A percentile compares a stretch with the other conserved stretches of the same genome.
Conservation (phyloP, 208 protist species). For the Crithidia expoeki region DNA sequence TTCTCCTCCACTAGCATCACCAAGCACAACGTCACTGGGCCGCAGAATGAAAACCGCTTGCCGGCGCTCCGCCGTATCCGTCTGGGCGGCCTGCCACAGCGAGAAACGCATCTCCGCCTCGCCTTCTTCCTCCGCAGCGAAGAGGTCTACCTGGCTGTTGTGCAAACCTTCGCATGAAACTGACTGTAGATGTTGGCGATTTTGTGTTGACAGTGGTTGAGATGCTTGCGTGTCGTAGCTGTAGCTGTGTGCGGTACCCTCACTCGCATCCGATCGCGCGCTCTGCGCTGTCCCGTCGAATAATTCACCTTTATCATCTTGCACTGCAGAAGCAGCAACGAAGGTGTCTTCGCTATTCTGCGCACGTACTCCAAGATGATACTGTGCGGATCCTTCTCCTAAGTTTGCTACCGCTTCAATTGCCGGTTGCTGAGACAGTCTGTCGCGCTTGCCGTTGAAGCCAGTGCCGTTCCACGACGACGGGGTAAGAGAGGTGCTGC, state of each 20-base stretch:
- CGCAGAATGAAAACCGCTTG: slow-evolving; percentile 43
- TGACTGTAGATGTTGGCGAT: too few relatives aligned
- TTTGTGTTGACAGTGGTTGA: too few relatives aligned
- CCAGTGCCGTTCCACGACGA: background rate
- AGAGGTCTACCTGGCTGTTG: slow-evolving; percentile 40
- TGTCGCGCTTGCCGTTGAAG: background rate
- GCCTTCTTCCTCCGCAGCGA: slow-evolving; percentile 34
- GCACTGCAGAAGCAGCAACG: background rate
- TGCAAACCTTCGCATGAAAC: background rate
- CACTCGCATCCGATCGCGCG: background rate
- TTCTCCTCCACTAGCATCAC: background rate
- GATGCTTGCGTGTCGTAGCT: background rate
- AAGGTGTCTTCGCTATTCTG: background rate
- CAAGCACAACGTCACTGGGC: slow-evolving; percentile 37
- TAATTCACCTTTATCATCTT: background rate
- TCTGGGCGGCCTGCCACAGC: slow-evolving; percentile 36
- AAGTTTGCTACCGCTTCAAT: background rate
- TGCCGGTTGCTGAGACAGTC: background rate
- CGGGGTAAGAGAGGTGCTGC: background rate
- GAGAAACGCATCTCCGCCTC: slow-evolving; percentile 36
- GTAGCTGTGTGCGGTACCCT: background rate
- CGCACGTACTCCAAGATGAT: background rate
- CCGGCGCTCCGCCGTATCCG: slow-evolving; percentile 34
- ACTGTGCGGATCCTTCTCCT: background rate
- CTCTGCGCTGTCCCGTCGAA: background rate